Base-by-base conservation (phyloP, 1,284 basidiomycete species). In the Golubevia sp. region DNA sequence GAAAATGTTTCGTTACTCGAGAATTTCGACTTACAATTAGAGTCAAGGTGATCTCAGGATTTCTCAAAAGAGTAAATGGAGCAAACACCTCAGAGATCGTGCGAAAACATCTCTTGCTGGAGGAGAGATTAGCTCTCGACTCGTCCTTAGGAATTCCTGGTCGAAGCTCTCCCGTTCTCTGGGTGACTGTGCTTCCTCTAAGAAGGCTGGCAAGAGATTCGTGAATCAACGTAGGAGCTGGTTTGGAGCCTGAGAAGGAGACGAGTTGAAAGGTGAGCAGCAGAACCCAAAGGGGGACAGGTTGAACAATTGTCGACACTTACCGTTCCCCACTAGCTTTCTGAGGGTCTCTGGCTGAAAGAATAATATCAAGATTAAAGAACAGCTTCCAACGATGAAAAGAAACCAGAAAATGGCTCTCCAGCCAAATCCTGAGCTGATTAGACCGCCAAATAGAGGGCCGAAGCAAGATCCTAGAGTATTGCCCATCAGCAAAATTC, bases 301-400 rank as follows among this genome's bases (percentile, higher is more conserved):
- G 20, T 18, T 7, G 50, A 52, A 27, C 21, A 23, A 7, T 52
- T 23, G 13, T 23, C 27, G 13, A 23, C 7, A 23, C 50, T 52
- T 13, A 34, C 84, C 84, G 59, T 85, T 80, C 15, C 84, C 84
- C 2, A 85, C 84, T 1, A 85, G 60, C 13, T 73, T 75, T 20
- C 84, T 73, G 1, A 85, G 77, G 1, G 84, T 85, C 60, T 85
- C 84, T 1, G 84, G 84, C 7, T 82, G 63, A 53, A 84, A 70
- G 77, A 82, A 64, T 55, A 77, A 64, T 24, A 84, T 66, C 7
- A 76, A 66, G 2, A 77, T 57, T 20, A 84, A 52, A 20, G 74
- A 76, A 2, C 70, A 59, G 8, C 63, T 74, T 48, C 67, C 70
- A n/a, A 70, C 63, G 23, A 84, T 84, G 26, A 70, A 70, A 20